Percentiles rank a stretch among this genome's conserved stretches.
phyloP scores from a whole-genome alignment of 2,329 filamentous ascomycete species.

The Colletotrichum sp. region DNA sequence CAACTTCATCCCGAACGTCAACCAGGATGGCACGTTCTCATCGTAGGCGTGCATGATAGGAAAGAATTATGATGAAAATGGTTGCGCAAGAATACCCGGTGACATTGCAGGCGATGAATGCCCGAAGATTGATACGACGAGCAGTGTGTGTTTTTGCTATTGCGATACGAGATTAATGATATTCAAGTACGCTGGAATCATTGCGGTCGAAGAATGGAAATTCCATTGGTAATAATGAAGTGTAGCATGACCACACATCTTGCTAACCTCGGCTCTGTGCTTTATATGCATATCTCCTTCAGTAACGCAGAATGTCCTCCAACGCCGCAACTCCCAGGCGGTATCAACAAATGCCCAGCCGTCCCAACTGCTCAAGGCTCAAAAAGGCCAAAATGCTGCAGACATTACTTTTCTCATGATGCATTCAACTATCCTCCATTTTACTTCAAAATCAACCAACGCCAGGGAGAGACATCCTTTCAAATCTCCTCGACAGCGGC shows the following conservation, averaged over 20 bases:
- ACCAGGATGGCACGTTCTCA: conserved; percentile 16
- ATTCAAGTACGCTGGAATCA: not conserved
- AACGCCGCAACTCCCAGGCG: conserved; percentile 15
- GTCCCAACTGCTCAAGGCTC: not conserved
- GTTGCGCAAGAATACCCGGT: not conserved
- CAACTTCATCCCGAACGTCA: conserved; percentile 15
- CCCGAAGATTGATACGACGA: not conserved
- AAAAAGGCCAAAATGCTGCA: not conserved
- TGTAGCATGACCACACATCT: not conserved
- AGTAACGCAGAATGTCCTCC: not conserved
- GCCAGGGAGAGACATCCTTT: not conserved
- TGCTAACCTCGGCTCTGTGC: not conserved
- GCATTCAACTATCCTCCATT: not conserved
- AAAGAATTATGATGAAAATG: not conserved
- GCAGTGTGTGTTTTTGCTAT: not conserved
- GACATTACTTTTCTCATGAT: conserved; percentile 6
- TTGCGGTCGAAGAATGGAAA: not conserved
- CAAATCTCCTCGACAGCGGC: conserved; percentile 76
- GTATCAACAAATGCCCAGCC: not conserved
- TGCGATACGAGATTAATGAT: not conserved
- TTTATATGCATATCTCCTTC: not conserved
- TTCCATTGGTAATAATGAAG: not conserved
- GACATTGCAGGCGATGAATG: not conserved
- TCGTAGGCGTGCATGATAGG: not conserved
- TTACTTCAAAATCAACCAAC: not conserved